Evolutionary conservation across 148 eudicot genomes (phyloP).

Genomic region (Vaccinium darrowii): DNA sequence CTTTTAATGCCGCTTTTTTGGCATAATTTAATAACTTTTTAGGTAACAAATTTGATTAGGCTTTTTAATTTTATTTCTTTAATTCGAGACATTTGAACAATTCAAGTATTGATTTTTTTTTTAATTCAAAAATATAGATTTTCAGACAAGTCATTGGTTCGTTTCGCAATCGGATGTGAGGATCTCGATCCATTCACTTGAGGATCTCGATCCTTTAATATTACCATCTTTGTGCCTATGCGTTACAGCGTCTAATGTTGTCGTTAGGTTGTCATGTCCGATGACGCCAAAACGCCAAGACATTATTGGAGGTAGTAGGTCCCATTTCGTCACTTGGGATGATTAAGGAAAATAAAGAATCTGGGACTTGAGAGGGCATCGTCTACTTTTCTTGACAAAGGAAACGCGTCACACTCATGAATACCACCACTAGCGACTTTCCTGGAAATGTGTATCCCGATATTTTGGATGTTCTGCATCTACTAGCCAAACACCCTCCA

Average conservation of each 20-base stretch:
- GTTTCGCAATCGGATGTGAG: too few species aligned
- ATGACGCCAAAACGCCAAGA: not conserved
- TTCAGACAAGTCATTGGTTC: too few species aligned
- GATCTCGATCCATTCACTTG: too few species aligned
- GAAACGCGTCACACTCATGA: not conserved
- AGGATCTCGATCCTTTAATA: not conserved
- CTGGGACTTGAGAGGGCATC: not conserved
- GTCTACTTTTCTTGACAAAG: not conserved
- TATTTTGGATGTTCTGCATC: not conserved
- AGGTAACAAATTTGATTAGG: too few species aligned
- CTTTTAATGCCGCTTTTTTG: too few species aligned
- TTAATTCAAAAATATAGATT: too few species aligned
- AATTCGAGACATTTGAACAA: too few species aligned
- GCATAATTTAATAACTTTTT: too few species aligned
- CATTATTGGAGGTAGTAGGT: constrained; percentile 5
- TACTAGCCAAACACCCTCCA: not conserved
- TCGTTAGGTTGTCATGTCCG: not conserved
- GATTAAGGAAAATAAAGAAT: not conserved
- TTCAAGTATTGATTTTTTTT: too few species aligned
- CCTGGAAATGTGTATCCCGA: not conserved
- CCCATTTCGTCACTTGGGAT: not conserved
- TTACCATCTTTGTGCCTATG: not conserved
- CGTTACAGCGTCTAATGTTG: too few species aligned
- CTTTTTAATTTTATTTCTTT: too few species aligned
- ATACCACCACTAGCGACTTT: not conserved